A percentile compares a stretch with the other conserved stretches of the same genome.
Conservation (phyloP, 192 early-diverging fungal species). For the Mortierella claussenii region DNA sequence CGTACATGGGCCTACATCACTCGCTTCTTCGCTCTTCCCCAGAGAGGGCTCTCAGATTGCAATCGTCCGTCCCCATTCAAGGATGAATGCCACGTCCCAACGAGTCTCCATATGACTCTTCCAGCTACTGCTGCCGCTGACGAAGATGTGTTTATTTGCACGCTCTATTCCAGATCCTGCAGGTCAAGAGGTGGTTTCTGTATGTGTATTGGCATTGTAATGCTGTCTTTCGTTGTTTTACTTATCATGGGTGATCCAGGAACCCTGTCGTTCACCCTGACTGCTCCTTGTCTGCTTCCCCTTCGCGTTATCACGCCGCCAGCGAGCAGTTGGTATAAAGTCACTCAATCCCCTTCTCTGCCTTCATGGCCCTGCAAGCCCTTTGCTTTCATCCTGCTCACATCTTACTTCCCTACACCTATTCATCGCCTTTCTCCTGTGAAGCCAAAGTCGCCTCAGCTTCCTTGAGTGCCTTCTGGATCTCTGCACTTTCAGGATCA, state of each 20-base stretch:
- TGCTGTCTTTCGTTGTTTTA: neutral
- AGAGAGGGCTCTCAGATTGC: too few species aligned
- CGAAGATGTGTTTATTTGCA: neutral
- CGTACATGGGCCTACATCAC: neutral
- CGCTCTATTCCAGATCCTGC: slow-evolving; percentile 41
- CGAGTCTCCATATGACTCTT: too few species aligned
- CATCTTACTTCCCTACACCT: neutral
- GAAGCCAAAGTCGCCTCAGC: slow-evolving; percentile 41
- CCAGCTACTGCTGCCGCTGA: too few species aligned
- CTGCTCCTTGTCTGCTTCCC: neutral
- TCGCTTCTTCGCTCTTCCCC: too few species aligned
- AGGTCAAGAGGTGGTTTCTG: slow-evolving; percentile 28
- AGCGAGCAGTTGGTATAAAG: neutral
- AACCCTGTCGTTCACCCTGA: too few species aligned
- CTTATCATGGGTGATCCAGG: neutral
- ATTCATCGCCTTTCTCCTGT: slow-evolving; percentile 16
- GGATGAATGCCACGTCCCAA: too few species aligned
- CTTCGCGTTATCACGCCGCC: too few species aligned
- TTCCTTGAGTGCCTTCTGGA: slow-evolving; percentile 80
- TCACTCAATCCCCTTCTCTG: neutral
- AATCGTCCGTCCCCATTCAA: too few species aligned
- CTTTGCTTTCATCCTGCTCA: neutral
- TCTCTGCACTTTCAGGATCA: slow-evolving; percentile 78
- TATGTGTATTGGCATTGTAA: neutral
- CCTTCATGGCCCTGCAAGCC: neutral